Evolutionary conservation across 495 filamentous ascomycete species (phyloP), one percentile per base, ranked within the genome.

Genomic region (Chaetomium cochliodes): DNA sequence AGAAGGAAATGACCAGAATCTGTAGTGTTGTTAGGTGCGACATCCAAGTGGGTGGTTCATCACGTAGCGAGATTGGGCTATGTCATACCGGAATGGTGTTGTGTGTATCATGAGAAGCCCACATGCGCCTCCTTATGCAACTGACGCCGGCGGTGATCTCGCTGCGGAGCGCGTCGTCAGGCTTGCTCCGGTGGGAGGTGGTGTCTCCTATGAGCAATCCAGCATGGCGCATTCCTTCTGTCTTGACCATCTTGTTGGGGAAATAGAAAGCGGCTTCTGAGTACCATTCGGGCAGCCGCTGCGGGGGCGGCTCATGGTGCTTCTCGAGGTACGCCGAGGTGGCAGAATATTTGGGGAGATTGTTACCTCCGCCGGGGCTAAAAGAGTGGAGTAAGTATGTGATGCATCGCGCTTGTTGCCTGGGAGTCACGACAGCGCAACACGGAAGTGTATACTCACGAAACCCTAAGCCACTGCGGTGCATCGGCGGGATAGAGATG

Each of bases 161-260:
- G 28, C 51, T 54, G 18, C 51, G 51, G 25, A 54, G 51, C 28
- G 51, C 28, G 13, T 54, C 51, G 28, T 54, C 26, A 13, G 26
- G 51, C 26, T 54, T 5, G 4, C 5, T n/a, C 3, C 20, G 33
- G 51, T 33, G 28, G 15, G 28, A 33, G 26, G 51, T 54, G 51
- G 12, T 54, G 26, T 54, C 28, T 15, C 22, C 49, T 26, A 52
- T 0, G 20, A 23, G 23, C 11, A 26, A 12, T n/a, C 15, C 15
- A 16, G 16, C 47, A 50, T 52, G 49, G 49, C 23, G 23, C 49
- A 52, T 15, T 25, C 44, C 44, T 47, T 47, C n/a, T 3, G 18
- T 3, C 11, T 33, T 13, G 28, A 7, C 5, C 16, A n/a, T 26
- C 9, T 54, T 13, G 28, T 50, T 23, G 16, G 46, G 8, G 3